A percentile compares a stretch with the other conserved stretches of the same genome.
Conservation (phyloP, 306 rosid genomes). For the Cucumis sativus region Cucumber_9930_V3 NC_026660.2:26441501-26442000, state of each 20-base stretch:
- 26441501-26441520: conserved; percentile 71
- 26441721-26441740: conserved; percentile 57
- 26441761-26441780: conserved; percentile 57
- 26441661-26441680: conserved; percentile 56
- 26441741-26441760: conserved; percentile 48
- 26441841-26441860: conserved; percentile 63
- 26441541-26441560: conserved; percentile 49
- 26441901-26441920: conserved; percentile 58
- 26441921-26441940: conserved; percentile 52
- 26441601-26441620: conserved; percentile 65
- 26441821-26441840: conserved; percentile 66
- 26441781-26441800: conserved; percentile 48
- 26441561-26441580: conserved; percentile 49
- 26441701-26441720: conserved; percentile 64
- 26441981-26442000: conserved; percentile 63
- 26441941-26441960: conserved; percentile 79
- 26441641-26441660: conserved; percentile 72
- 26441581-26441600: conserved; percentile 50
- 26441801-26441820: conserved; percentile 45
- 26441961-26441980: conserved; percentile 71
- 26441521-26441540: conserved; percentile 78
- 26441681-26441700: conserved; percentile 51
- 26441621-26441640: conserved; percentile 55
- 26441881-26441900: conserved; percentile 36
- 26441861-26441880: conserved; percentile 77